Conservation (phyloP, 805 yeast species). For the Candida arabinofermentans region DNA sequence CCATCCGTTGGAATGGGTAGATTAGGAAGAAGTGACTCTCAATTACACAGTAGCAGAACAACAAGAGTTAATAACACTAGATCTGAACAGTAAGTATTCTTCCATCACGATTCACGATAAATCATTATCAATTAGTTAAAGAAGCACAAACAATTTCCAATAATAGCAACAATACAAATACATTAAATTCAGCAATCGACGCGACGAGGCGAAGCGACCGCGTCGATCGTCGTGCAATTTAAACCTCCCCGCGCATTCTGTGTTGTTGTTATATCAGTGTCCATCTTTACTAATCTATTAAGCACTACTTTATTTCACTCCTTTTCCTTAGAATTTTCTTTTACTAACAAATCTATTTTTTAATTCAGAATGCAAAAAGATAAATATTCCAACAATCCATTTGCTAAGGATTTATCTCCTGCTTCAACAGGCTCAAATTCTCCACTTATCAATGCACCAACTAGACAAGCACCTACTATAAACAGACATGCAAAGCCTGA, state of each 20-base stretch:
- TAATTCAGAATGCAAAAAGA: conserved; percentile 4
- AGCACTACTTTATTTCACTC: too few relatives aligned
- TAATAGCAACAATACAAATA: not conserved
- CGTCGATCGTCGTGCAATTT: not conserved
- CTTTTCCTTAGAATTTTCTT: too few relatives aligned
- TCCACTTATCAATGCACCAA: not conserved
- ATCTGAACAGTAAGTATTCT: conserved; percentile 15
- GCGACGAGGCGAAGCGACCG: not conserved
- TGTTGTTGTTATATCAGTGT: too few relatives aligned
- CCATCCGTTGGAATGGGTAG: conserved; percentile 6
- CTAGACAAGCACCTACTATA: not conserved
- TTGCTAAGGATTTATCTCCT: conserved; percentile 44
- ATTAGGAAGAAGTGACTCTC: not conserved
- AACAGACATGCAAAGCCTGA: conserved; percentile 9
- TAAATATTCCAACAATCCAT: conserved; percentile 46
- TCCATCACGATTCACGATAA: too few relatives aligned
- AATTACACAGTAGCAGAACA: not conserved
- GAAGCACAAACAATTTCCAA: too few relatives aligned
- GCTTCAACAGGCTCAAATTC: conserved; percentile 28
- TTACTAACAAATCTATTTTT: too few relatives aligned
- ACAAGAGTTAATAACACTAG: conserved; percentile 15
- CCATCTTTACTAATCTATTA: too few relatives aligned
- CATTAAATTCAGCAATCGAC: not conserved
- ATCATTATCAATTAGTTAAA: conserved; percentile 2
- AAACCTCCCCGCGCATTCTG: not conserved